Evolutionary conservation across 2,329 filamentous ascomycete species (phyloP).

Genomic region (Penicillium sclerotigenum): DNA sequence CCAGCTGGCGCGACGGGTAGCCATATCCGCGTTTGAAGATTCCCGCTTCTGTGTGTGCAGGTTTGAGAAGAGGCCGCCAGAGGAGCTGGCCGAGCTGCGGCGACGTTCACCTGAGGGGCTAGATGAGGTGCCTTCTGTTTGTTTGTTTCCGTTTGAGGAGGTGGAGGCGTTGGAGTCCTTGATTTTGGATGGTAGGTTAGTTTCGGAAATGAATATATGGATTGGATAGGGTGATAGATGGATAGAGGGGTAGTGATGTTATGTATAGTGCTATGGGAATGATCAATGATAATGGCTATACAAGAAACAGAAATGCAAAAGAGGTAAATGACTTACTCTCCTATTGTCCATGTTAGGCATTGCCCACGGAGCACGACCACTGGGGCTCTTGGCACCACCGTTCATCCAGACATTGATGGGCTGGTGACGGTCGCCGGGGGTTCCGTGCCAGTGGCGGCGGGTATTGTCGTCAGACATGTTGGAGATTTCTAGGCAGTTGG

Average conservation of each 20-base stretch:
- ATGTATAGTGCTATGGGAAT: background rate
- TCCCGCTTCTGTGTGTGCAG: conserved; percentile 47
- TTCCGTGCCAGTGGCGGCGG: conserved; percentile 37
- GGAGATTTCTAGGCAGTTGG: conserved; percentile 5
- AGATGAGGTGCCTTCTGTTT: conserved; percentile 9
- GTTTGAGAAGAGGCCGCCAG: conserved; percentile 27
- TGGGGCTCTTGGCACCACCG: conserved; percentile 30
- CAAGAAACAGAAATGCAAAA: background rate
- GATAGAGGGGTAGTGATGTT: background rate
- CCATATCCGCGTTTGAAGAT: conserved; percentile 34
- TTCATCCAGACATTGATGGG: conserved; percentile 38
- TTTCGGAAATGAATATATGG: background rate
- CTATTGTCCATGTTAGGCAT: conserved; percentile 20
- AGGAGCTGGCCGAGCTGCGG: conserved; percentile 27
- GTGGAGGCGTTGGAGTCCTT: conserved; percentile 32
- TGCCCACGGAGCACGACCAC: conserved; percentile 22
- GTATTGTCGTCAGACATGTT: conserved; percentile 24
- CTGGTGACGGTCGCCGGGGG: conserved; percentile 33
- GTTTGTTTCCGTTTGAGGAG: conserved; percentile 23
- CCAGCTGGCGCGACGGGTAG: conserved; percentile 43
- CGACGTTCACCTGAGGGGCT: conserved; percentile 26
- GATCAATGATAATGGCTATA: background rate
- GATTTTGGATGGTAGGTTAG: background rate
- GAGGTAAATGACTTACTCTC: conserved; percentile 26
- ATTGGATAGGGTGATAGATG: too few species aligned